These are phyloP conservation scores for Lentinula lateritia DNA, from an alignment of 768 basidiomycete species.

Conservation along the genomic window DNA sequence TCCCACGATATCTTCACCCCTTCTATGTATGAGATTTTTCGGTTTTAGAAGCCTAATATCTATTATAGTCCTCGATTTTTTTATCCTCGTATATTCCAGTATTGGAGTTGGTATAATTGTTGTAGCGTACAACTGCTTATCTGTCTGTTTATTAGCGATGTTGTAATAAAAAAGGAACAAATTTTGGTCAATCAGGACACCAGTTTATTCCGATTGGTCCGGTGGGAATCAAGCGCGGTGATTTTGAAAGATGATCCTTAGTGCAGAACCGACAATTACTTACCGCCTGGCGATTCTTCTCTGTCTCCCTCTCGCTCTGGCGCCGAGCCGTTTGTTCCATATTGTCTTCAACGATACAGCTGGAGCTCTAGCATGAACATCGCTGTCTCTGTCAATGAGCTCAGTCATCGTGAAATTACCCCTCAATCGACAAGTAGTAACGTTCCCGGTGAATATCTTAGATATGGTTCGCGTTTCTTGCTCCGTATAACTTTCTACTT, in stretches of 20 bases:
- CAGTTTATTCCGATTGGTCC: slow-evolving; percentile 60
- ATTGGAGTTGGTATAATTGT: neutral
- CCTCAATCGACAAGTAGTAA: neutral
- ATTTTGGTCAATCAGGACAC: slow-evolving; percentile 19
- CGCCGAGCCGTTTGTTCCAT: slow-evolving; percentile 25
- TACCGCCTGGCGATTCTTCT: slow-evolving; percentile 19
- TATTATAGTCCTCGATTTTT: neutral
- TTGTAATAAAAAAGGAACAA: slow-evolving; percentile 2
- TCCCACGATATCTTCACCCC: slow-evolving; percentile 31
- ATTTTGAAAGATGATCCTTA: neutral
- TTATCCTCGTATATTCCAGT: neutral
- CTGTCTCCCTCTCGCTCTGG: slow-evolving; percentile 40
- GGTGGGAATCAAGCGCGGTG: slow-evolving; percentile 27
- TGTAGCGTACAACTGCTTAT: slow-evolving; percentile 5
- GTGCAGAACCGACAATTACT: neutral
- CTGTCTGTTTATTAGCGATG: neutral
- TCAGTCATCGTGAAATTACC: neutral
- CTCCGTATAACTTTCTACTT: neutral
- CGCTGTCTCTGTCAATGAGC: slow-evolving; percentile 31
- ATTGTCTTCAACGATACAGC: slow-evolving; percentile 7
- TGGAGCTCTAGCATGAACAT: slow-evolving; percentile 52
- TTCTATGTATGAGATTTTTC: neutral
- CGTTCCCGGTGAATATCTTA: neutral
- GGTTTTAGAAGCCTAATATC: neutral
- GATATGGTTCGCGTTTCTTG: neutral